Base-by-base conservation (phyloP, 257 asterid genomes). In the Gentiana dahurica region DNA sequence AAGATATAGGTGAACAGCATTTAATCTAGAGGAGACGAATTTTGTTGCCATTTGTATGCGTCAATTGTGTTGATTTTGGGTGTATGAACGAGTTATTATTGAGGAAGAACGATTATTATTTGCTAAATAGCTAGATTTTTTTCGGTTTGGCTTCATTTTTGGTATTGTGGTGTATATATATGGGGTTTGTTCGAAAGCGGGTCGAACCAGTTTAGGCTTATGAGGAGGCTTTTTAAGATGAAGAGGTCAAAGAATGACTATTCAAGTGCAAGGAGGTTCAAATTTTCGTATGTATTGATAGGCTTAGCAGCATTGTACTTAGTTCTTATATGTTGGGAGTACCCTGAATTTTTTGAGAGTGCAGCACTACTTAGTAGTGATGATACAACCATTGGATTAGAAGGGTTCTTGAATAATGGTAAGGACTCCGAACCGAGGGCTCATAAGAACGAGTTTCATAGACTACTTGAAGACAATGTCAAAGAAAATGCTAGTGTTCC, bases 211-310 rank as follows among this genome's bases (percentile, higher is more conserved):
- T 49, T 12, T 4, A 13, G 46, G 62, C 49, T 13, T 46, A 49
- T 34, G 50, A 58, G 10, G 52, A 38, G 11, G 62, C 53, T 53
- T 43, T 52, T 35, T 45, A 71, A 59, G 74, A 89, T 81, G 97
- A 87, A 82, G 81, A 84, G 89, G 75, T 71, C 59, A 52, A 84
- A 82, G 76, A 78, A 70, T 43, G 97, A 90, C 57, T 68, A 80
- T 62, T 78, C 72, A 6, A 68, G 77, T 72, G 76, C 51, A 49
- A 80, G 91, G 79, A 87, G 91, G 82, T 77, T 72, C 62, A 84
- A 71, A 62, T 70, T 82, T 65, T 80, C 87, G 2, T 79, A 87
- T 62, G 12, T 90, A 64, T 73, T 84, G 63, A 60, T 87, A 58
- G 87, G 77, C 49, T 73, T 81, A 51, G 85, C 83, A 65, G 89